Evolutionary conservation across 164 flowering plant genomes (phyloP), one percentile per base, ranked within the genome.

Genomic region (Akebia trifoliata): DNA sequence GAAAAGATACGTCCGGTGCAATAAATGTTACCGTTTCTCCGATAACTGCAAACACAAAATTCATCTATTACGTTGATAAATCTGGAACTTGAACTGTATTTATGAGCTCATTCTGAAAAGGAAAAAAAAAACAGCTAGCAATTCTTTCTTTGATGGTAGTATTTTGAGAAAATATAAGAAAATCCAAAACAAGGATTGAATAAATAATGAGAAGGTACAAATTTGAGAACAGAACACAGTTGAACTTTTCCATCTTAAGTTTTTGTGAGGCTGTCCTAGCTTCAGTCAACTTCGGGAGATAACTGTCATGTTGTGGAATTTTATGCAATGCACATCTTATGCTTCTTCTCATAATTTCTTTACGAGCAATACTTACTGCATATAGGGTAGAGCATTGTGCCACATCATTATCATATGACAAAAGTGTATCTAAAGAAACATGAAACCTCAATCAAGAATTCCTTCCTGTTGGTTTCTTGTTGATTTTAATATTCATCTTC

Each of bases 21-120:
- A 72, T 46, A 56, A 86, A 83, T 31, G 95, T 88, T 31, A 83
- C 52, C 15, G 95, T 91, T 78, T 91, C 98, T 61, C 96, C 96
- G 61, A 88, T 76, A 63, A 86, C 98, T 91, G 90, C 80, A 77
- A 62, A 56, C 22, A 56, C 10, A 59, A 44, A 48, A 31, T 11
- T 20, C 24, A 36, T 24, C 45, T 34, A 50, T 21, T 31, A 50
- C n/a, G 44, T 42, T 8, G 2, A 26, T 3, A 22, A 59, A 42
- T 20, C 12, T 7, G 14, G 14, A 20, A 17, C 3, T 14, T 8
- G 6, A 17, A 30, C 20, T 17, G 10, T 0, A 40, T 17, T 38
- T 26, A n/a, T 6, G 6, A 29, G 30, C 15, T n/a, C 21, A n/a
- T 38, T n/a, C n/a, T n/a, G n/a, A n/a, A n/a, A n/a, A n/a, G n/a